These are phyloP conservation scores for Saccharomycopsis sp. DNA, from an alignment of 805 yeast species.

Conservation along the genomic window DNA sequence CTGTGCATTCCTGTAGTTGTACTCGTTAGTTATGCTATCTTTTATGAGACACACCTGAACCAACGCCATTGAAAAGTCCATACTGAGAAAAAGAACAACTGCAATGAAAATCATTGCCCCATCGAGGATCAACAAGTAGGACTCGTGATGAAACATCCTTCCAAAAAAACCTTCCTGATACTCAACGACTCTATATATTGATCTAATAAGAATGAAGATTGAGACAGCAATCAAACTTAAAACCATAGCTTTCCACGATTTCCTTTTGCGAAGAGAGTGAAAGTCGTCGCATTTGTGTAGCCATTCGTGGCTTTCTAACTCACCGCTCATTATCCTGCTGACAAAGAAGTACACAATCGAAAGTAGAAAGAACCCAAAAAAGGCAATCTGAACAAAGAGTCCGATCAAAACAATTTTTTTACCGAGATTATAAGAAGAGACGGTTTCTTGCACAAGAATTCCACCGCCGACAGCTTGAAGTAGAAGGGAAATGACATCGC, in stretches of 20 bases:
- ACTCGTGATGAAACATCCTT: conserved; percentile 25
- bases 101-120: conserved; percentile 26
- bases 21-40: not conserved
- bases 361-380: conserved; percentile 27
- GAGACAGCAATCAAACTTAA: conserved; percentile 10
- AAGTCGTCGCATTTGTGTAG: not conserved
- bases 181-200: conserved; percentile 29
- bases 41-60: not conserved
- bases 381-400: conserved; percentile 28
- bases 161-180: conserved; percentile 29
- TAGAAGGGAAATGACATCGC: conserved; percentile 28
- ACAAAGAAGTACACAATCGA: conserved; percentile 21
- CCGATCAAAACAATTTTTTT: conserved; percentile 27
- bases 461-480: conserved; percentile 32
- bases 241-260: not conserved
- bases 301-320: not conserved
- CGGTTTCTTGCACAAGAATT: conserved; percentile 21
- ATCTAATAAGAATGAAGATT: conserved; percentile 27
- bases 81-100: conserved; percentile 10
- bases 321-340: not conserved
- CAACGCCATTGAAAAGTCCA: conserved; percentile 1
- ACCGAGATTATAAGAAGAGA: conserved; percentile 21
- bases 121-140: conserved; percentile 28
- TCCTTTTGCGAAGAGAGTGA: not conserved
- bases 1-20: not conserved